phyloP scores from a whole-genome alignment of 805 yeast species.

The Clavispora phyllophila region DNA sequence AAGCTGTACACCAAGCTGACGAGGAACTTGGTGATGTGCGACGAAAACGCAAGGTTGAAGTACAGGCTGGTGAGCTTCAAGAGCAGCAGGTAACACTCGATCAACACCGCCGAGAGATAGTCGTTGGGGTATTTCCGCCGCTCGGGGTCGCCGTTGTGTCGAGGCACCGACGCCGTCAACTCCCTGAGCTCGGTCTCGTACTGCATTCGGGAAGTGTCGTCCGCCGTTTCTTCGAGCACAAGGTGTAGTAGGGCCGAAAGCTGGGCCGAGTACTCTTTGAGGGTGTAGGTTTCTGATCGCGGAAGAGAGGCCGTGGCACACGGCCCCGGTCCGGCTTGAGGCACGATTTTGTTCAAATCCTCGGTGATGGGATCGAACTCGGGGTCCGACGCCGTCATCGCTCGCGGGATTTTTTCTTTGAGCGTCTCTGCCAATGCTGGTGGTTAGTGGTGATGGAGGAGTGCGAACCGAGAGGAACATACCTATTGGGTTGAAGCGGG shows the following conservation, averaged over 20 bases:
- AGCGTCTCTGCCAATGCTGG: conserved; percentile 6
- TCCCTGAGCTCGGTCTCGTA: conserved; percentile 25
- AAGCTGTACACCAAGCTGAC: conserved; percentile 35
- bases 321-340: conserved; percentile 10
- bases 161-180: conserved; percentile 24
- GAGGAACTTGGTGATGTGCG: conserved; percentile 34
- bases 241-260: conserved; percentile 26
- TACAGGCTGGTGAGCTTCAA: conserved; percentile 29
- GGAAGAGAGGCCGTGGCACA: not conserved
- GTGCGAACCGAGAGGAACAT: conserved; percentile 1
- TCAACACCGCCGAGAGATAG: conserved; percentile 29
- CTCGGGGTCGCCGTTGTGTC: conserved; percentile 8
- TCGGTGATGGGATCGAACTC: conserved; percentile 27
- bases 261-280: conserved; percentile 23
- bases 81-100: conserved; percentile 34
- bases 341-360: conserved; percentile 28
- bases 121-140: conserved; percentile 28
- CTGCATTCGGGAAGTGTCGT: conserved; percentile 25
- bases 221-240: conserved; percentile 24
- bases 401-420: conserved; percentile 4
- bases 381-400: conserved; percentile 5
- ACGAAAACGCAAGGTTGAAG: conserved; percentile 33
- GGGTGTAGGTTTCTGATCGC: not conserved
- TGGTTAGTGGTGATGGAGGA: conserved; percentile 2
- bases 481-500: conserved; percentile 7